phyloP scores from a whole-genome alignment of 129 eudicot genomes.

The Chrysanthemum lavandulifolium region DNA sequence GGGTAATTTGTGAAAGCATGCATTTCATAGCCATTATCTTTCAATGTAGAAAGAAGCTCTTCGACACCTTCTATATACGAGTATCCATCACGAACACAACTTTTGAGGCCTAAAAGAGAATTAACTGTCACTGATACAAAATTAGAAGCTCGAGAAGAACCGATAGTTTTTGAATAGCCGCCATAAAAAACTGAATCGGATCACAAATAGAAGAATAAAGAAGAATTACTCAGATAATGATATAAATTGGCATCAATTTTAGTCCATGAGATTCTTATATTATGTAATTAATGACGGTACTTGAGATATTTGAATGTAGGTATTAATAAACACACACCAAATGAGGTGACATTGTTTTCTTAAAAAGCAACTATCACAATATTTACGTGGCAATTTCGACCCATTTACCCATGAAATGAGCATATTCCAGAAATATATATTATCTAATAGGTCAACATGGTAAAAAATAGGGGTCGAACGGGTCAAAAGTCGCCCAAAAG shows the following conservation, averaged over 20 bases:
- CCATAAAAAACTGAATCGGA: neutral
- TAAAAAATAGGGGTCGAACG: too few species aligned
- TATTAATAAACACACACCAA: neutral
- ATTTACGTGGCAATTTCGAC: too few species aligned
- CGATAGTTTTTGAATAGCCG: neutral
- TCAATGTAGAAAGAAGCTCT: constrained; percentile 59
- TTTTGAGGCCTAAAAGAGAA: constrained; percentile 70
- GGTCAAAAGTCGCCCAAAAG: too few species aligned
- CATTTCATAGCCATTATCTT: constrained; percentile 78
- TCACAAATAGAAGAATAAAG: neutral
- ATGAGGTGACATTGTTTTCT: neutral
- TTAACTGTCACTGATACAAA: neutral
- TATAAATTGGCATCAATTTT: neutral
- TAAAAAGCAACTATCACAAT: neutral
- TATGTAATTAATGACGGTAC: neutral
- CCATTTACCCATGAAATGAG: too few species aligned
- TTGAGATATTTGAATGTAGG: neutral
- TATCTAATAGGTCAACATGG: too few species aligned
- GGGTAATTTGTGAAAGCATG: constrained; percentile 97
- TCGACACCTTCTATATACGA: constrained; percentile 78
- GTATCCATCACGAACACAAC: constrained; percentile 66
- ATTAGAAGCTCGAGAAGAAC: neutral
- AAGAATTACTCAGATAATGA: neutral
- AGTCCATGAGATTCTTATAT: constrained; percentile 2
- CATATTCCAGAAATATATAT: too few species aligned